phyloP scores from a whole-genome alignment of 2,329 filamentous ascomycete genomes.

The Chaetothyriales sp. region DNA sequence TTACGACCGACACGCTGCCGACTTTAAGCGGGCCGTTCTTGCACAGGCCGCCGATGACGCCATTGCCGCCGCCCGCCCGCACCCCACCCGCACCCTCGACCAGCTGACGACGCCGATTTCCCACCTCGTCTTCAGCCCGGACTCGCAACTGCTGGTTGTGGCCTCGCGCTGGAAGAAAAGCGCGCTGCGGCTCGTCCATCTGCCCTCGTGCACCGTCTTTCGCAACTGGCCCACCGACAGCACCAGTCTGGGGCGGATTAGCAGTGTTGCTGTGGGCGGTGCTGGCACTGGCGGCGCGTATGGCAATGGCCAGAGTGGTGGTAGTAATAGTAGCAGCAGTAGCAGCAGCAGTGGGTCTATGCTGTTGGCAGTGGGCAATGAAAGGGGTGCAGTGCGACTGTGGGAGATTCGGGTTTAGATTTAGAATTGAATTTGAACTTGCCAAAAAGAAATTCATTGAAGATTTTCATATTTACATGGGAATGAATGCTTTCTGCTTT shows the following conservation, averaged over 20 bases:
- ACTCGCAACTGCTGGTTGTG: conserved; percentile 81
- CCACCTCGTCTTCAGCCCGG: conserved; percentile 65
- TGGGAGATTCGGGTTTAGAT: conserved; percentile 69
- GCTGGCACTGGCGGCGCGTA: conserved; percentile 14
- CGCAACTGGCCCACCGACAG: conserved; percentile 90
- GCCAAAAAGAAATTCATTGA: neutral
- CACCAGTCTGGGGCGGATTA: conserved; percentile 76
- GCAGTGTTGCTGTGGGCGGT: conserved; percentile 45
- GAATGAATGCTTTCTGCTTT: too few species aligned
- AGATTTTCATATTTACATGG: too few species aligned
- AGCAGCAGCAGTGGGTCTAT: neutral
- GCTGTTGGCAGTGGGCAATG: conserved; percentile 67
- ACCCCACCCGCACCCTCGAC: conserved; percentile 61
- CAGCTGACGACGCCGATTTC: conserved; percentile 80
- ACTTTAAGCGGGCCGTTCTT: neutral
- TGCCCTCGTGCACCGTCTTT: conserved; percentile 87
- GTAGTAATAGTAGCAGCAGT: too few species aligned
- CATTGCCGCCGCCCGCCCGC: conserved; percentile 43
- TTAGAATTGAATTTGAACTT: too few species aligned
- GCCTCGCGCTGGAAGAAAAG: conserved; percentile 79
- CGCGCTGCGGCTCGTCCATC: conserved; percentile 71
- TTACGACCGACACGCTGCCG: conserved; percentile 54
- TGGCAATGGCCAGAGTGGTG: neutral
- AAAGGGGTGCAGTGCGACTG: conserved; percentile 71
- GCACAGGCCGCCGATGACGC: conserved; percentile 13